Base-by-base conservation (phyloP, 371 early-diverging fungal genomes). In the Mucor mucedo region DNA sequence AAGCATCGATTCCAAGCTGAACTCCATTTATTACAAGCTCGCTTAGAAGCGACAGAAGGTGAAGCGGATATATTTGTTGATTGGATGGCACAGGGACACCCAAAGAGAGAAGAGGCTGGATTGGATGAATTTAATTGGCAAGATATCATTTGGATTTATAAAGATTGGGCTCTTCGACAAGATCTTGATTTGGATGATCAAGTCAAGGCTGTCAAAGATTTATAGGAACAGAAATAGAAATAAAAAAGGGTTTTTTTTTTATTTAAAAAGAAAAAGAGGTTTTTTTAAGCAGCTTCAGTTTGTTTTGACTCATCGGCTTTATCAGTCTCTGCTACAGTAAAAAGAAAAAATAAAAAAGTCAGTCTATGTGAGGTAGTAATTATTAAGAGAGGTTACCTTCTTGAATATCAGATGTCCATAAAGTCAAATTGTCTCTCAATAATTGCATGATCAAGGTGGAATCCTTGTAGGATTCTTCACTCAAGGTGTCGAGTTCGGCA, bases 361-460 rank as follows among this genome's bases (percentile, higher is more conserved):
- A 21, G 21, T 21, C 27, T 44, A 13, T 27, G 8, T 21, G 27
- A 21, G 35, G 35, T 8, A 1, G 21, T 21, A 21, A 21, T 21
- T 21, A 21, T 21, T 21, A 1, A 8, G 16, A 29, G 30, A 42
- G 3, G 14, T 60, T 69, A 73, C 80, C 76, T 29, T 96, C 97
- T 80, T 95, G 95, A 78, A 96, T 87, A 73, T 98, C 98, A 32
- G 96, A 93, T 49, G 99, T 97, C 99, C 99, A 99, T 68, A 99
- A 90, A 50, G 99, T 99, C 73, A 99, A 83, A 88, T 99, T 99
- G 83, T 99, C 99, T 76, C 99, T 89, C 72, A 99, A 89, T 63
- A 99, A 88, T 86, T 99, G 99, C 99, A 99, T 99, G 84, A 99
- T 99, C 65, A 99, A 88, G 40, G 99, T 99, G 53, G 96, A 96